Evolutionary conservation across 2,329 filamentous ascomycete genomes (phyloP), one percentile per base, ranked within the genome.

Genomic region (Penicillium sp.): DNA sequence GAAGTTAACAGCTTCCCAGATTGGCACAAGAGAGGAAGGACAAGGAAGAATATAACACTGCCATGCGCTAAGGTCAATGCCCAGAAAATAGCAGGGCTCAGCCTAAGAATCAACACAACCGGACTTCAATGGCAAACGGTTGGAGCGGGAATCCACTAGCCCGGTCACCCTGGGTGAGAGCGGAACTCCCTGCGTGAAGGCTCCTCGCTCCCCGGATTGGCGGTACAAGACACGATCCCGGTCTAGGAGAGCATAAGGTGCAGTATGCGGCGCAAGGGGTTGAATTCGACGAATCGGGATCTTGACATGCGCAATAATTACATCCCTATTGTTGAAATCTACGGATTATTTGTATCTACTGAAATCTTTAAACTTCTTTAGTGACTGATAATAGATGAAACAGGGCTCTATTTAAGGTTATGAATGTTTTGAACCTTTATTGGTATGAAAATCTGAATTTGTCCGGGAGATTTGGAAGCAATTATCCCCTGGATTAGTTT

Each of bases 231-330:
- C 57, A 64, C 44, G 55, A 62, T 57, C 51, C 49, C 39, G 33
- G 52, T 50, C 49, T 53, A 52, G 48, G 60, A 35, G 45, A 52
- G 60, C 21, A 45, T 59, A 55, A 44, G 19, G 11, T 55, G 57
- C 58, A 60, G 46, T 22, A 24, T 50, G 49, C 42, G 42, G 61
- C 62, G 65, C 62, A 67, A 66, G 65, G 65, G 65, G 19, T 47
- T 19, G 9, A 37, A 47, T 48, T 35, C 51, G 39, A 49, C 62
- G 49, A 52, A 52, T 45, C 11, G 27, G 39, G 42, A 24, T 13
- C 22, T 46, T 39, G 29, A 48, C 26, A 26, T n/a, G 47, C 31
- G 48, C 47, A 49, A 43, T 48, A 44, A 21, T 27, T 47, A 13
- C 33, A 42, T 52, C 16, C 21, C 24, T 22, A 13, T 53, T 24